phyloP scores from a whole-genome alignment of 441 rosid species.

The Mallotus japonicus region DNA sequence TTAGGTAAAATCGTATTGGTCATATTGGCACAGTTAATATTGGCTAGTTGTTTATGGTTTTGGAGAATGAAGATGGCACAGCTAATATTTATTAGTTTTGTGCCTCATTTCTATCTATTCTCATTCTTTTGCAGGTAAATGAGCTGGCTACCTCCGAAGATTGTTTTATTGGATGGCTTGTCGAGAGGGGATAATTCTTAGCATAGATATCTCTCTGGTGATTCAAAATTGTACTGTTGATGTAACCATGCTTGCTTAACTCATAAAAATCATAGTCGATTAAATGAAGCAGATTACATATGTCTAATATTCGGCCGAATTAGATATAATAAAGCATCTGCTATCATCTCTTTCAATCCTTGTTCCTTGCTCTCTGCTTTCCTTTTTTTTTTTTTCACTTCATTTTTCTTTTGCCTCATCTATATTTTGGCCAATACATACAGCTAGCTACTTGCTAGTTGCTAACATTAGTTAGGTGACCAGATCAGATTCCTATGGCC shows the following conservation, averaged over 20 bases:
- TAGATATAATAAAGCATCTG: background rate
- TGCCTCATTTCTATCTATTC: background rate
- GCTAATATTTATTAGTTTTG: background rate
- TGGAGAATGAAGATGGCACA: too few relatives aligned
- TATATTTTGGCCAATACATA: background rate
- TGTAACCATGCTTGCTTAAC: background rate
- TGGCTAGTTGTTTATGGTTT: too few relatives aligned
- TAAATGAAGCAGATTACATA: background rate
- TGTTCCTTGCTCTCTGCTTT: background rate
- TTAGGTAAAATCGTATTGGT: too few relatives aligned
- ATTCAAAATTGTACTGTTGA: background rate
- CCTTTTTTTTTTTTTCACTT: background rate
- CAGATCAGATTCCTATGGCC: too few relatives aligned
- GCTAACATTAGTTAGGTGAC: too few relatives aligned
- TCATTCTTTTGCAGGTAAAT: slow-evolving; percentile 34
- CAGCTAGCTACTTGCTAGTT: too few relatives aligned
- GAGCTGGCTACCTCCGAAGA: slow-evolving; percentile 10
- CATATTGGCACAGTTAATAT: too few relatives aligned
- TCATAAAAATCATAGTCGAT: background rate
- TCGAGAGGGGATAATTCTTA: background rate
- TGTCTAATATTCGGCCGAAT: background rate
- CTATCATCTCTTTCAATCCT: background rate
- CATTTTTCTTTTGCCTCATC: background rate
- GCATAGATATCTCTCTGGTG: background rate
- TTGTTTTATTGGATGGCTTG: slow-evolving; percentile 1